Percentiles rank a stretch among this genome's conserved stretches.
phyloP scores from a whole-genome alignment of 1,139 yeast species.

The Pneumocystis canis region DNA sequence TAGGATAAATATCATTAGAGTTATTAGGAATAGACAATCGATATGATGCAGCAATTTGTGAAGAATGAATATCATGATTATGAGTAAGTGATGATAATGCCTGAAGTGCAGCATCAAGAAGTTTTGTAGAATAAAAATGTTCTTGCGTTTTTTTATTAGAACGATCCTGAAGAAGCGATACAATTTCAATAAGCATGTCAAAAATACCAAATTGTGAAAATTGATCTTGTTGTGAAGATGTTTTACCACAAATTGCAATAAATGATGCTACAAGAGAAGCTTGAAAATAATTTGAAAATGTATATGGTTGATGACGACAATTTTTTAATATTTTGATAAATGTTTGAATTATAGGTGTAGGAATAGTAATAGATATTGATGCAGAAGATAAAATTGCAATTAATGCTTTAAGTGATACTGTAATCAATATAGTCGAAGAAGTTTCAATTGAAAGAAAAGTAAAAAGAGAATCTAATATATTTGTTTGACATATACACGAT shows the following conservation, averaged over 20 bases:
- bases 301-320: neutral
- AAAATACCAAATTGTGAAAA: constrained; percentile 15
- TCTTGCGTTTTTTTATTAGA: constrained; percentile 2
- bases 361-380: neutral
- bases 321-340: neutral
- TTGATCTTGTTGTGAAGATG: constrained; percentile 13
- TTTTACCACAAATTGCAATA: constrained; percentile 14
- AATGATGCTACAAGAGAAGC: constrained; percentile 18
- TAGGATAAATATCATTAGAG: constrained; percentile 15
- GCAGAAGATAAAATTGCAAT: too few relatives aligned
- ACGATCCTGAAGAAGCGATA: constrained; percentile 8
- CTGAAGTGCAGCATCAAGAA: constrained; percentile 19
- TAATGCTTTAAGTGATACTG: neutral
- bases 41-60: constrained; percentile 2
- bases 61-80: constrained; percentile 12
- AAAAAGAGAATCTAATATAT: neutral
- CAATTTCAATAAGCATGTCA: constrained; percentile 8
- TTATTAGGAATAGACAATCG: neutral
- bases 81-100: constrained; percentile 22
- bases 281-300: constrained; percentile 18
- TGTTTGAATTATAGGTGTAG: neutral
- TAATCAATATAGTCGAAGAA: neutral
- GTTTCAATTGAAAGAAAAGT: neutral
- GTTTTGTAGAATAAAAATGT: constrained; percentile 4
- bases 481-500: neutral